Percentiles rank a stretch among this genome's conserved stretches.
phyloP scores from a whole-genome alignment of 331 rosid species.

The Cydonia oblonga region DNA sequence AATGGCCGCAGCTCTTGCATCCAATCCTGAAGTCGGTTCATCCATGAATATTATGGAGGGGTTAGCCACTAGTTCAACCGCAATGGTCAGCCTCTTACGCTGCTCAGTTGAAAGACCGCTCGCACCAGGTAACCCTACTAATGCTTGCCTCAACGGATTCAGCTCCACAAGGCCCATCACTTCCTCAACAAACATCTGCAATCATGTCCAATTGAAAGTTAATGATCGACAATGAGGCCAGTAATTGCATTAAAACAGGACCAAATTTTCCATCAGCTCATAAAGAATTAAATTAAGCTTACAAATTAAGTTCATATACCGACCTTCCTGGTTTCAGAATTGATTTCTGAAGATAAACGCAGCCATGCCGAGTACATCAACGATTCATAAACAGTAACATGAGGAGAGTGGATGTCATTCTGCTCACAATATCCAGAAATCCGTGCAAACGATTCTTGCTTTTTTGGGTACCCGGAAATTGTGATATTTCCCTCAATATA shows the following conservation, averaged over 20 bases:
- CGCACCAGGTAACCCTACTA: constrained; percentile 62
- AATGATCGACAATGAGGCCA: too few species aligned
- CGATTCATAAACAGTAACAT: constrained; percentile 40
- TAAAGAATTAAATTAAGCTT: neutral
- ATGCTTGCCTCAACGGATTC: constrained; percentile 33
- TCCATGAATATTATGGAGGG: constrained; percentile 47
- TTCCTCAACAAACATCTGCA: constrained; percentile 58
- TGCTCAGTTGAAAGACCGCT: constrained; percentile 67
- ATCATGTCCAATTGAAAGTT: neutral
- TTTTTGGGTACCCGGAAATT: constrained; percentile 59
- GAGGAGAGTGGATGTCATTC: constrained; percentile 68
- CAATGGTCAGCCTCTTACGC: constrained; percentile 45
- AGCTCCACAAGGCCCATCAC: constrained; percentile 71
- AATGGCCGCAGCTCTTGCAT: constrained; percentile 72
- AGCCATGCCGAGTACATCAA: constrained; percentile 31
- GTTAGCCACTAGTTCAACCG: constrained; percentile 33
- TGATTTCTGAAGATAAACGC: constrained; percentile 17
- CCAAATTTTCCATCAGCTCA: neutral
- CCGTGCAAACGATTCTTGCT: constrained; percentile 70
- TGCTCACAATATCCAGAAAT: constrained; percentile 76
- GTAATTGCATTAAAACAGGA: too few species aligned
- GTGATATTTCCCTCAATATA: constrained; percentile 47
- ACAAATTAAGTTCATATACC: neutral
- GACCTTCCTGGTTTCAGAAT: constrained; percentile 20
- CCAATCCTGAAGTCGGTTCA: constrained; percentile 72